Percentiles rank a stretch among this genome's conserved stretches.
Evolutionary conservation across 2,329 filamentous ascomycete genomes (phyloP).

Genomic region (Colletotrichum zoysiae): DNA sequence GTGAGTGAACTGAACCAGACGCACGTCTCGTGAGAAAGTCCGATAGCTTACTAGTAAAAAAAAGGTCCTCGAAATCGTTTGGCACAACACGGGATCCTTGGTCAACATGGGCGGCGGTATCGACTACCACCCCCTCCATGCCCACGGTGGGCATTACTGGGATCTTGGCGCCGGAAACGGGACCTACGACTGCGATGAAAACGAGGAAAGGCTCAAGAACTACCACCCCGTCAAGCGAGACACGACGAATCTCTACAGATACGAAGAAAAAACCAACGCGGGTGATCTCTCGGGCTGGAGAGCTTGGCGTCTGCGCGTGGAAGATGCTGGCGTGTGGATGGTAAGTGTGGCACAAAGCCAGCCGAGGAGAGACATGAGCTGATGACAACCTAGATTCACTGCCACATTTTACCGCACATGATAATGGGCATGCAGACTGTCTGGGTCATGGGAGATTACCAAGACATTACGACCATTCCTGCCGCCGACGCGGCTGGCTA

Average conservation of each 20-base stretch:
- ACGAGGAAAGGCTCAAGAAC: conserved; percentile 54
- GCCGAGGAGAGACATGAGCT: neutral
- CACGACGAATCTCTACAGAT: conserved; percentile 69
- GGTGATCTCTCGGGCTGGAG: conserved; percentile 67
- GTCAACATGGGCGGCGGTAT: conserved; percentile 53
- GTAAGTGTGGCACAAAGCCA: conserved; percentile 1
- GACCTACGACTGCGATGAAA: conserved; percentile 62
- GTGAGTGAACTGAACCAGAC: conserved; percentile 53
- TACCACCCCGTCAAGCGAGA: conserved; percentile 56
- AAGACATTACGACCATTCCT: conserved; percentile 44
- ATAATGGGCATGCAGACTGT: conserved; percentile 62
- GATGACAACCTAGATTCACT: conserved; percentile 59
- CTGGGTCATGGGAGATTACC: conserved; percentile 46
- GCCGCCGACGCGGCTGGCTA: conserved; percentile 56
- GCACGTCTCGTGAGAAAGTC: conserved; percentile 61
- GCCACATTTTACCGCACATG: conserved; percentile 70
- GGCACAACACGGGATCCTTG: conserved; percentile 36
- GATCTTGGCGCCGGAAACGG: conserved; percentile 67
- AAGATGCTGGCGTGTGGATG: conserved; percentile 71
- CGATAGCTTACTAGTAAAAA: neutral
- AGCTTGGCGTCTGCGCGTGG: conserved; percentile 66
- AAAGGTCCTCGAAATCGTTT: conserved; percentile 34
- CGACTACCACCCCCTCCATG: conserved; percentile 67
- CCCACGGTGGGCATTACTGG: conserved; percentile 66
- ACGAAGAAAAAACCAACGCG: conserved; percentile 55